phyloP scores from a whole-genome alignment of 2,329 filamentous ascomycete genomes.

The Trichoderma afroharzianum region DNA sequence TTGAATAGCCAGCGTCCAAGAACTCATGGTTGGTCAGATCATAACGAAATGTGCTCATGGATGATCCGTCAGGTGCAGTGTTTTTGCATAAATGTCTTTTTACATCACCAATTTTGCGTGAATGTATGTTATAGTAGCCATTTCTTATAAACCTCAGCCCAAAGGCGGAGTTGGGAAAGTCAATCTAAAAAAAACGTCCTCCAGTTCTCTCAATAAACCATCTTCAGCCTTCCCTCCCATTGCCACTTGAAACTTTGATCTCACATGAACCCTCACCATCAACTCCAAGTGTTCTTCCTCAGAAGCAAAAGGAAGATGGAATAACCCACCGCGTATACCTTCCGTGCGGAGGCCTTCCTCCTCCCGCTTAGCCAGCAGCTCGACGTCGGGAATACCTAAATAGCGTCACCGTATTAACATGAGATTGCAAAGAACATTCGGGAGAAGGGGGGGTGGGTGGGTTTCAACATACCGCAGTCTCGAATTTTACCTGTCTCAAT shows the following conservation, averaged over 20 bases:
- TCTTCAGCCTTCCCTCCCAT: neutral
- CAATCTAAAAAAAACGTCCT: neutral
- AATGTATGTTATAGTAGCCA: too few species aligned
- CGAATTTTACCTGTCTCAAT: neutral
- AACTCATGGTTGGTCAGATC: too few species aligned
- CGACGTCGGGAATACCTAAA: neutral
- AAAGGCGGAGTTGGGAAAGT: neutral
- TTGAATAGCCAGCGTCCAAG: too few species aligned
- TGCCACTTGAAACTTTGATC: neutral
- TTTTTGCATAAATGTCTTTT: too few species aligned
- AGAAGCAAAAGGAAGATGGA: neutral
- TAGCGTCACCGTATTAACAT: neutral
- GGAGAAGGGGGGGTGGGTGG: too few species aligned
- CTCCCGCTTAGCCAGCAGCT: neutral
- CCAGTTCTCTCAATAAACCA: neutral
- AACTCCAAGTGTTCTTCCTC: neutral
- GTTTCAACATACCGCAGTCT: neutral
- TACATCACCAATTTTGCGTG: too few species aligned
- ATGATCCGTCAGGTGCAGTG: too few species aligned
- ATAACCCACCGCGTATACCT: fast-evolving
- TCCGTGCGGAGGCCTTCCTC: neutral
- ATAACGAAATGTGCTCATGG: too few species aligned
- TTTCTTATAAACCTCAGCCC: too few species aligned
- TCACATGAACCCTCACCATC: neutral
- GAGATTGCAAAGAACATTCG: neutral